Base-by-base conservation (phyloP, 2,329 filamentous ascomycete species). In the Lachnellula arida region DNA sequence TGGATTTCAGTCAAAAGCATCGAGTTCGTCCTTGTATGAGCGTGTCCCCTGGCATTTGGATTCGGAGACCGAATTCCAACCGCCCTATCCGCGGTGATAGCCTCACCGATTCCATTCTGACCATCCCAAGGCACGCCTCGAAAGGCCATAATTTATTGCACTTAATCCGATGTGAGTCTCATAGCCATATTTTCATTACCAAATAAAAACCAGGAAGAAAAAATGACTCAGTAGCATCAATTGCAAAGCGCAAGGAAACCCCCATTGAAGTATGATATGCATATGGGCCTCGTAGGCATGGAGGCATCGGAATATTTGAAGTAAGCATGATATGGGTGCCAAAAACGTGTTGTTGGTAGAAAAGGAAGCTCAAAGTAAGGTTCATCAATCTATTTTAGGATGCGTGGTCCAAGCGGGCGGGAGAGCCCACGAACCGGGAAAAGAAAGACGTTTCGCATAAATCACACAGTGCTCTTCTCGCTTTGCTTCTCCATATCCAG, bases 61-160 rank as follows among this genome's bases (percentile, higher is more conserved):
- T 43, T 37, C 15, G 46, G 19, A 32, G 14, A 32, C 23, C 19
- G 43, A 17, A 35, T 15, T 23, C 17, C 28, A 35, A 17, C 39
- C 19, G 23, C 37, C 12, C 35, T 25, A 25, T 51, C 23, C 5
- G 42, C n/a, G 15, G 39, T 54, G 40, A 54, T 39, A 54, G 55
- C 55, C 34, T 57, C 47, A 25, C 47, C 51, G 42, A 54, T 43
- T 25, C 50, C 49, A 28, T 43, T 46, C 37, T 50, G 51, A 40
- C 54, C 49, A 37, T 43, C 50, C 42, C 55, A 46, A 32, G 47
- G n/a, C 12, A 23, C 28, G 11, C 42, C 15, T 12, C 37, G 25
- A n/a, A 32, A 12, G 17, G 46, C n/a, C 55, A 57, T 57, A 11
- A 44, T 4, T 44, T 12, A 15, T 23, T 19, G 8, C 8, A 23